These are phyloP conservation scores for Mimosa pudica DNA, from an alignment of 306 rosid species.

Conservation along the genomic window DNA sequence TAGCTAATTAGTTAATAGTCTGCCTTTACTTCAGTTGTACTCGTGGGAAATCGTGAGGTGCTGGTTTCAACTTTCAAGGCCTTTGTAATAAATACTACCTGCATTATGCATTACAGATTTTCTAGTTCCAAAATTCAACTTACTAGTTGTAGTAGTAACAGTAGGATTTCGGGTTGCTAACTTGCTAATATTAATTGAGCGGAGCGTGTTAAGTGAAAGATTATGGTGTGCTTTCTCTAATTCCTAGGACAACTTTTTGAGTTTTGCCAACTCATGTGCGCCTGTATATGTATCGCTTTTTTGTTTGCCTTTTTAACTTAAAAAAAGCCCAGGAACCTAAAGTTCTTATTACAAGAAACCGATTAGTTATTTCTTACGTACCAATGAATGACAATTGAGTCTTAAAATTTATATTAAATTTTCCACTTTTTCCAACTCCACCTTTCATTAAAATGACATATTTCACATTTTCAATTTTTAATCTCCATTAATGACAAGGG, in stretches of 20 bases:
- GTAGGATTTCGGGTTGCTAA: background rate
- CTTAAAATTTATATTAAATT: too few species aligned
- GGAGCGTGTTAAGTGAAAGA: background rate
- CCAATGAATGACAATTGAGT: too few species aligned
- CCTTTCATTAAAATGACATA: too few species aligned
- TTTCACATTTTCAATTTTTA: too few species aligned
- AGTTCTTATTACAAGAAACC: too few species aligned
- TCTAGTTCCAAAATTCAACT: too few species aligned
- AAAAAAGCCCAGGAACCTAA: too few species aligned
- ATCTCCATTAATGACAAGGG: too few species aligned
- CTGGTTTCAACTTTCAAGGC: constrained; percentile 54
- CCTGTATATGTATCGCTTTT: background rate
- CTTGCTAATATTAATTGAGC: background rate
- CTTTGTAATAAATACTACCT: background rate
- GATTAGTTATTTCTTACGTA: too few species aligned
- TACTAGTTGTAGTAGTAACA: background rate
- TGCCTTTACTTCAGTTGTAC: background rate
- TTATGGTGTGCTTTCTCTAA: background rate
- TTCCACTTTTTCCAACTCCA: too few species aligned
- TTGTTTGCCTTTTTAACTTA: background rate
- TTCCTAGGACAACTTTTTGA: background rate
- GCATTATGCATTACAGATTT: too few species aligned
- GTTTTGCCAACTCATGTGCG: background rate
- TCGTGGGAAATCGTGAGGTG: constrained; percentile 26
- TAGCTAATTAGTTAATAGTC: background rate